Conservation (phyloP, 805 yeast species). For the Candida ovalis region DNA sequence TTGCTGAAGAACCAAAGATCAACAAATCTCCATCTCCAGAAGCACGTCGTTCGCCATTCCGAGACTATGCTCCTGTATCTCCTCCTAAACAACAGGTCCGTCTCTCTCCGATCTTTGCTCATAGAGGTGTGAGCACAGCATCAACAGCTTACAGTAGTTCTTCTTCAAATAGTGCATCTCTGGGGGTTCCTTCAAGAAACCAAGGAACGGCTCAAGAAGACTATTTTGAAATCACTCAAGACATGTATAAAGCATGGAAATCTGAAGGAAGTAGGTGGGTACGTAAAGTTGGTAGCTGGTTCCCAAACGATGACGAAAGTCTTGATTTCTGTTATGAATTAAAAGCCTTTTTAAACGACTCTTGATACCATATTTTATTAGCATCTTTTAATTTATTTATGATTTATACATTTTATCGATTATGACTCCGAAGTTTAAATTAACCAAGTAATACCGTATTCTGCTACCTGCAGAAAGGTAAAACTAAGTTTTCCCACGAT, state of each 20-base stretch:
- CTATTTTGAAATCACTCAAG: constrained; percentile 24
- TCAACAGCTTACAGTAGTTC: not conserved
- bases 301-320: constrained; percentile 25
- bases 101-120: not conserved
- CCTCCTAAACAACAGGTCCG: not conserved
- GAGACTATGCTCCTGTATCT: not conserved
- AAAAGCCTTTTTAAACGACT: constrained; percentile 27
- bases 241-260: constrained; percentile 27
- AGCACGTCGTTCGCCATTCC: not conserved
- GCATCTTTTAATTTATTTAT: not conserved
- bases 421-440: too few species aligned
- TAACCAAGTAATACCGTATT: too few species aligned
- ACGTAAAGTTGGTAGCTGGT: constrained; percentile 35
- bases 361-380: constrained; percentile 5
- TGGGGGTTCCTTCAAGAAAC: not conserved
- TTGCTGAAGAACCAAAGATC: not conserved
- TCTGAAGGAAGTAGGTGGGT: constrained; percentile 33
- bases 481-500: too few species aligned
- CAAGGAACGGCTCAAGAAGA: constrained; percentile 5
- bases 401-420: too few species aligned
- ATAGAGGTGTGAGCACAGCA: not conserved
- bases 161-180: not conserved
- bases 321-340: constrained; percentile 30
- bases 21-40: not conserved
- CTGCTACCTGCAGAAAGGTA: too few species aligned